These are phyloP conservation scores for Tricholoma matsutake DNA, from an alignment of 768 basidiomycete species.

Conservation along the genomic window DNA sequence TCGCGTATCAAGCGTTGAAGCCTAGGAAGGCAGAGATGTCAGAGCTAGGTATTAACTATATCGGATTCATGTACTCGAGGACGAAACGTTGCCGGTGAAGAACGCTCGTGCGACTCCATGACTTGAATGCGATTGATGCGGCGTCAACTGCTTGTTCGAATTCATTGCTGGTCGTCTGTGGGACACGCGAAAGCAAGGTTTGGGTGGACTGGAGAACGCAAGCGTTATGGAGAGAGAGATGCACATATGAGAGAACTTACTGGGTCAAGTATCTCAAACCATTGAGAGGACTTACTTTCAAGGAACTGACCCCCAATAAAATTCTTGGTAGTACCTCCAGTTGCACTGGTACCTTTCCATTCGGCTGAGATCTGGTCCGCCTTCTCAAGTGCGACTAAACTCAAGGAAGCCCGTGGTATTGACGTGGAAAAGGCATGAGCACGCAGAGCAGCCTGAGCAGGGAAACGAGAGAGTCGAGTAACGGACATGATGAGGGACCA, in stretches of 20 bases:
- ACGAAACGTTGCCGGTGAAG: conserved; percentile 85
- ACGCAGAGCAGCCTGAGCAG: conserved; percentile 14
- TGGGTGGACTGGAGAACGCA: conserved; percentile 69
- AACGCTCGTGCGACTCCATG: conserved; percentile 85
- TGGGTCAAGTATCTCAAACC: conserved; percentile 89
- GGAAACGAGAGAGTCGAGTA: conserved; percentile 29
- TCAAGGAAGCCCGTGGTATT: conserved; percentile 44
- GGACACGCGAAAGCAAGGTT: conserved; percentile 83
- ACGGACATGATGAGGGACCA: conserved; percentile 29
- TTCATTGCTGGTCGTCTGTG: conserved; percentile 80
- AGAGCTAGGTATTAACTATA: not conserved
- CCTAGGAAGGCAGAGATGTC: conserved; percentile 35
- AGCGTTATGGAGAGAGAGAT: conserved; percentile 1
- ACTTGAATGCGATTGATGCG: conserved; percentile 81
- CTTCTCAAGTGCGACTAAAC: conserved; percentile 50
- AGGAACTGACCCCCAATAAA: conserved; percentile 89
- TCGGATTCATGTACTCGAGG: conserved; percentile 62
- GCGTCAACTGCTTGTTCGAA: conserved; percentile 82
- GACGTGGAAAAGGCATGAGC: conserved; percentile 44
- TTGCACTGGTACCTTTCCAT: conserved; percentile 86
- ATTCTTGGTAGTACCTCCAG: conserved; percentile 88
- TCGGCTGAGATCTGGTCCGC: conserved; percentile 68
- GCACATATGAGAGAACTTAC: conserved; percentile 41
- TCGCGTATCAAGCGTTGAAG: conserved; percentile 84
- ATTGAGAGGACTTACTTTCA: conserved; percentile 73